Base-by-base conservation (phyloP, 805 yeast species). In the Millerozyma acaciae region DNA sequence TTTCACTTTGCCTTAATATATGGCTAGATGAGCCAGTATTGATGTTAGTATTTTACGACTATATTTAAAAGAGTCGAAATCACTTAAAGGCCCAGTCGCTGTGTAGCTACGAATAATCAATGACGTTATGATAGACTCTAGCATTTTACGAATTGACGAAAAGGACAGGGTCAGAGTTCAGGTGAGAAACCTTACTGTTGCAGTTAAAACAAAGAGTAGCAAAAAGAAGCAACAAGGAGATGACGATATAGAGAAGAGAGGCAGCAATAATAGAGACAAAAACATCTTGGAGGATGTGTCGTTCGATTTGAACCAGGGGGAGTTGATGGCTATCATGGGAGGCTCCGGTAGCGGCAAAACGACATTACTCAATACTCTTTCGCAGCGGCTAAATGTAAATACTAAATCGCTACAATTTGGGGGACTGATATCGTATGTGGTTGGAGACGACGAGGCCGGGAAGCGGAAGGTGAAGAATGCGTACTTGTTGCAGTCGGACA, bases 301-400 rank as follows among this genome's bases (percentile, higher is more conserved):
- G 2, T 68, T 84, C 39, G 77, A 76, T 32, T 62, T 84, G 8
- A 72, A 75, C 0, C 53, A 73, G 9, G 84, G 85, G 12, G 64
- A 80, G 7, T 56, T 87, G 23, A 68, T 86, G 56, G 94, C 94
- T 5, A 82, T 86, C 7, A 72, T 87, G 63, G 96, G 95, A 2
- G 90, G 95, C 0, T 81, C 89, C 0, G 95, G 95, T 0, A 77
- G 87, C 3, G 95, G 95, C 3, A 86, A 87, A 49, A 86, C 95
- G 0, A 84, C 95, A 0, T 53, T 86, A 27, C 60, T 86, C 15
- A 86, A 86, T 50, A 75, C 76, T 0, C 52, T 82, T 30, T 78
- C 86, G 0, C 70, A 75, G 28, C 55, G 82, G 42, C 62, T 71
- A 13, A 63, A 54, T 32, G 44, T 66, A 0, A 52, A 61, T 7